Evolutionary conservation across 2,329 filamentous ascomycete genomes (phyloP), one percentile per base, ranked within the genome.

Genomic region (Colletotrichum aenigma): DNA sequence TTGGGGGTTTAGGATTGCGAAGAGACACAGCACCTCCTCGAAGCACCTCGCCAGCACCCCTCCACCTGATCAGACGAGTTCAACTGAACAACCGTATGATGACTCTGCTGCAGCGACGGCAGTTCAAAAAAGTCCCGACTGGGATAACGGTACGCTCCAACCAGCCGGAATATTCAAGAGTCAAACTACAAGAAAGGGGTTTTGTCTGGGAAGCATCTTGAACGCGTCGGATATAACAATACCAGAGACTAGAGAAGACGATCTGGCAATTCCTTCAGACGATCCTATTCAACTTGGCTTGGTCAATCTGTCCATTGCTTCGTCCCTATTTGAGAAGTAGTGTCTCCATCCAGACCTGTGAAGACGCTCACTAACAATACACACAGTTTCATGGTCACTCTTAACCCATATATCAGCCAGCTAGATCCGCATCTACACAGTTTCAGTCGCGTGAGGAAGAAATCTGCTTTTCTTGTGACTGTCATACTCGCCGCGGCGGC

Each of bases 351-450:
- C 2, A n/a, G 26, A 28, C 26, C 15, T 16, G 15, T 28, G 55
- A 13, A 24, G 10, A 24, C 24, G 5, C 13, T 28, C 4, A 18
- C 26, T 28, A 8, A 26, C 21, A 18, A 16, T 26, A 58, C n/a
- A 21, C 4, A n/a, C 18, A 61, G 26, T 24, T 87, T 86, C 72
- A 83, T 86, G 72, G 77, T 78, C 30, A 82, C 81, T 65, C 79
- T 86, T 28, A 86, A 86, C 65, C 83, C 84, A 2, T 86, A 84
- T n/a, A 84, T 86, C 26, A 82, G 82, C 74, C 85, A 86, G 67
- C 79, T 87, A 13, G 85, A 86, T 65, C 84, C 83, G 4, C 72
- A 67, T 3, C 70, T 86, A 18, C 84, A 86, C 70, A 86, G 83
- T 2, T 82, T 86, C 30, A 68, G 79, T n/a, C 83, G 83, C 55